A percentile compares a stretch with the other conserved stretches of the same genome.
Conservation (phyloP, 257 asterid genomes). For the Agastache rugosa region DNA sequence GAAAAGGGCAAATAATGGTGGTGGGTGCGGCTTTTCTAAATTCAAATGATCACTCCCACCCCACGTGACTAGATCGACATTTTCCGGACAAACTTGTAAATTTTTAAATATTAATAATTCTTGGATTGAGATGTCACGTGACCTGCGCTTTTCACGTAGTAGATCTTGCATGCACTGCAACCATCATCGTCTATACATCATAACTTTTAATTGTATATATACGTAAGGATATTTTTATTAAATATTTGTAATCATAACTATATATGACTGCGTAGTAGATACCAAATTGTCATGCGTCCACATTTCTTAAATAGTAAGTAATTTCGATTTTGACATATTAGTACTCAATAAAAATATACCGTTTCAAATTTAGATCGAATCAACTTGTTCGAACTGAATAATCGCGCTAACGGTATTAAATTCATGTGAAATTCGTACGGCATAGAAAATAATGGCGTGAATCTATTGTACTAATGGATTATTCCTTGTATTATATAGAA, state of each 20-base stretch:
- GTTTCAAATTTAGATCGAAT: too few species aligned
- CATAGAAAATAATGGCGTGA: too few species aligned
- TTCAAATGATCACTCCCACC: conserved; percentile 27
- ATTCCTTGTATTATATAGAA: too few species aligned
- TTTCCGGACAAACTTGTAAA: conserved; percentile 29
- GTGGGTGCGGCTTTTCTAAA: conserved; percentile 5
- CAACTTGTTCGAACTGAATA: too few species aligned
- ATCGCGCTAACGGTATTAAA: too few species aligned
- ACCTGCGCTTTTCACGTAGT: conserved; percentile 30
- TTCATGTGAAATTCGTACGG: too few species aligned
- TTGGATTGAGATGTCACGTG: conserved; percentile 36
- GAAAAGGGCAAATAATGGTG: not conserved
- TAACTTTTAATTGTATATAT: not conserved
- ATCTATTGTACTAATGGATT: too few species aligned
- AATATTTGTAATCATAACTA: not conserved
- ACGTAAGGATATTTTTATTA: not conserved
- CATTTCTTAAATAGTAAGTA: too few species aligned
- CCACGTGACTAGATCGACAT: conserved; percentile 41
- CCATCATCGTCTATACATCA: not conserved
- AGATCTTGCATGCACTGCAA: conserved; percentile 25
- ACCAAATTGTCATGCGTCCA: too few species aligned
- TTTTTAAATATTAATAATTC: not conserved
- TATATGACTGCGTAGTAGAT: too few species aligned
- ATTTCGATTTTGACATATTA: too few species aligned
- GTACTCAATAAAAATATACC: too few species aligned